These are phyloP conservation scores for Aspergillus ibericus DNA, from an alignment of 2,329 filamentous ascomycete species.

Conservation along the genomic window DNA sequence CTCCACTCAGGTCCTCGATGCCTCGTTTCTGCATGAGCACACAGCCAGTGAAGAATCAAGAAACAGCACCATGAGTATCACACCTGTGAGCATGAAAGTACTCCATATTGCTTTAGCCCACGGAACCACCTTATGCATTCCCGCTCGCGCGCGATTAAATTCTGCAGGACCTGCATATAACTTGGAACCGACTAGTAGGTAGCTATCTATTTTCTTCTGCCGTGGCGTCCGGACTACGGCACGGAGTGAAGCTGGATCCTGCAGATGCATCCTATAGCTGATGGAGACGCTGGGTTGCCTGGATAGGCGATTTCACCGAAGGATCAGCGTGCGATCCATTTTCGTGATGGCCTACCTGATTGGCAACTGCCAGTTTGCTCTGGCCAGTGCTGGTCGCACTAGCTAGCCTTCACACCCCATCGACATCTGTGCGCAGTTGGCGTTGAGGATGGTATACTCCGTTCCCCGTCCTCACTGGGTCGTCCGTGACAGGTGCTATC, in stretches of 20 bases:
- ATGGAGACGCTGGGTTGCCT: neutral
- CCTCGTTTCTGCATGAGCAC: constrained; percentile 2
- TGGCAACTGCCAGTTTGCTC: constrained; percentile 1
- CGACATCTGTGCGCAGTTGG: neutral
- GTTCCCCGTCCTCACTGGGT: neutral
- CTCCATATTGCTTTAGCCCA: neutral
- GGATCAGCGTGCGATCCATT: constrained; percentile 12
- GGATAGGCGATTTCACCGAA: constrained; percentile 14
- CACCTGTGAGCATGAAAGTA: neutral
- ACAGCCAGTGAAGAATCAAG: neutral
- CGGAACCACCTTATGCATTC: neutral
- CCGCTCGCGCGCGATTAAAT: neutral
- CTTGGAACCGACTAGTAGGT: neutral
- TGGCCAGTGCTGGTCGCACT: neutral
- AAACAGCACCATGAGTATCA: neutral
- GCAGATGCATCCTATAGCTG: neutral
- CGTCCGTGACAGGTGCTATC: neutral
- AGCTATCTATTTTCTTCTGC: neutral
- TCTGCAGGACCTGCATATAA: neutral
- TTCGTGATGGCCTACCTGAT: neutral
- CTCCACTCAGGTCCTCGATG: neutral
- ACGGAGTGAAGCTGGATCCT: neutral
- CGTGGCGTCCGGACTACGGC: neutral
- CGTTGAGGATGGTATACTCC: neutral
- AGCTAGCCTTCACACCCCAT: neutral